Conservation (phyloP, 2,329 filamentous ascomycete species). For the Colletotrichum gloeosporioides region DNA sequence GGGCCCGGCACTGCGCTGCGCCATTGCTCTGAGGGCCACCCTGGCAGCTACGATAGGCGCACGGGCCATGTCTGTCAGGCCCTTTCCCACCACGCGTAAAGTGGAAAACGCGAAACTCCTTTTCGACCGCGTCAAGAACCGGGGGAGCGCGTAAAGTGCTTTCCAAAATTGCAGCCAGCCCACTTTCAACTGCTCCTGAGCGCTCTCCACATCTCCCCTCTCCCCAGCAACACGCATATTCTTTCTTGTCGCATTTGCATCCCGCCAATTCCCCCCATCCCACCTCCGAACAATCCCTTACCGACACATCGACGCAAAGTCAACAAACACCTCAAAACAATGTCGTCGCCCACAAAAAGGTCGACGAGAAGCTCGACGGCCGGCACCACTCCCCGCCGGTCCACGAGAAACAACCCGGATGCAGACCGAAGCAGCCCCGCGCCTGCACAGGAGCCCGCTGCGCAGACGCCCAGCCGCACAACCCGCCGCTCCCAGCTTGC, state of each 20-base stretch:
- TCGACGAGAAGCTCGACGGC: conserved; percentile 58
- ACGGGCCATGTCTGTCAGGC: background rate
- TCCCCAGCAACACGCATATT: conserved; percentile 20
- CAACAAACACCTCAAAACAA: conserved; percentile 25
- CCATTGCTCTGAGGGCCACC: background rate
- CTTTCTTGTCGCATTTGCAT: conserved; percentile 23
- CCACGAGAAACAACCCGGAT: conserved; percentile 26
- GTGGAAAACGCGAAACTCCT: conserved; percentile 25
- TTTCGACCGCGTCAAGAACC: background rate
- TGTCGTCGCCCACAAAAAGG: conserved; percentile 53
- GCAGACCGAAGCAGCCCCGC: conserved; percentile 53
- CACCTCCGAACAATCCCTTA: conserved; percentile 5
- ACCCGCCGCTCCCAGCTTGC: conserved; percentile 57
- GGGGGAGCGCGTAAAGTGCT: conserved; percentile 17
- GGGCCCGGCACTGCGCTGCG: background rate
- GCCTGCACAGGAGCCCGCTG: conserved; percentile 22
- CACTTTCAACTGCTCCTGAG: conserved; percentile 18
- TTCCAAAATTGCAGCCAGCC: conserved; percentile 13
- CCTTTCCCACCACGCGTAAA: conserved; percentile 22
- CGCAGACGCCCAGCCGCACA: conserved; percentile 49
- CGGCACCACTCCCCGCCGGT: conserved; percentile 39
- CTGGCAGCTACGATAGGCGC: background rate
- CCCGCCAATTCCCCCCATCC: background rate
- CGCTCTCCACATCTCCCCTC: conserved; percentile 17
- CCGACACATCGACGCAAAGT: background rate